A percentile compares a stretch with the other conserved stretches of the same genome.
These are phyloP conservation scores for Tolypocladium inflatum DNA, from an alignment of 2,329 filamentous ascomycete genomes.

Conservation along the genomic window DNA sequence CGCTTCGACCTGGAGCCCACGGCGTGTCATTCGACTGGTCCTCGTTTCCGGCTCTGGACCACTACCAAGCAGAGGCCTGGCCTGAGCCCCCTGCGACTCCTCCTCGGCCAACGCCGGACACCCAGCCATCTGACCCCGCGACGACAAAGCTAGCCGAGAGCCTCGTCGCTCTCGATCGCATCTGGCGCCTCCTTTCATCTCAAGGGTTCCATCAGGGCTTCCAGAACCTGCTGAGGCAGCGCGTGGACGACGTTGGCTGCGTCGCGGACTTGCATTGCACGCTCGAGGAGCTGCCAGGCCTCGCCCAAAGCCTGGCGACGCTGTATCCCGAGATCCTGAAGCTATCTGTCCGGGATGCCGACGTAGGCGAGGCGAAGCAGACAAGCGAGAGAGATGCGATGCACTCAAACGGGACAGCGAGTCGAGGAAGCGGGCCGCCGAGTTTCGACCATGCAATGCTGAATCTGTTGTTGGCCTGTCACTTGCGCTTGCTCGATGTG, in stretches of 20 bases:
- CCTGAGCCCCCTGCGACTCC: background rate
- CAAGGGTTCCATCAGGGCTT: constrained; percentile 8
- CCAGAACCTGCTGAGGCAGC: constrained; percentile 10
- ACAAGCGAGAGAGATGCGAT: background rate
- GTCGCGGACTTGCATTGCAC: constrained; percentile 14
- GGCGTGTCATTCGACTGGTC: constrained; percentile 11
- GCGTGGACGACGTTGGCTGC: constrained; percentile 12
- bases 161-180: constrained; percentile 13
- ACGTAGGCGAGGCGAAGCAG: background rate
- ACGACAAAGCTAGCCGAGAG: constrained; percentile 10
- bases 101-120: background rate
- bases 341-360: background rate
- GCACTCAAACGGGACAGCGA: background rate
- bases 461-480: constrained; percentile 26
- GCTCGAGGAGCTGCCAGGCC: constrained; percentile 24
- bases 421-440: background rate
- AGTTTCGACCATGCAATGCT: constrained; percentile 24
- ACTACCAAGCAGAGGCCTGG: background rate
- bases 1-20: constrained; percentile 3
- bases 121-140: background rate
- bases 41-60: constrained; percentile 8
- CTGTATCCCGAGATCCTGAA: constrained; percentile 22
- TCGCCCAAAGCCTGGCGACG: constrained; percentile 23
- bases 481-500: constrained; percentile 25
- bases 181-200: constrained; percentile 7